Evolutionary conservation across 768 basidiomycete species (phyloP).

Genomic region (Chalciporus chontae): DNA sequence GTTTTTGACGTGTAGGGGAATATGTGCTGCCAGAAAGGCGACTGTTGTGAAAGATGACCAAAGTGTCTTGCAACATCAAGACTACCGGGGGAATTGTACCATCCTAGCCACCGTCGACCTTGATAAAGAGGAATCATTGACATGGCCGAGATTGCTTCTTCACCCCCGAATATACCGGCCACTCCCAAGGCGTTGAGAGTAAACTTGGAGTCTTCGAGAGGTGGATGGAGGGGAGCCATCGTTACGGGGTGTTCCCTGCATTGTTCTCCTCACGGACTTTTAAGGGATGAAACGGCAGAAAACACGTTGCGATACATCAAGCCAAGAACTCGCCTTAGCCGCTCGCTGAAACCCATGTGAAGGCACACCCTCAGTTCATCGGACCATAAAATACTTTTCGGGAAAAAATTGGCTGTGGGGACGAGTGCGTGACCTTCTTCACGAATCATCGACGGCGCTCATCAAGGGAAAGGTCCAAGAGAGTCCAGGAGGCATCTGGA

Average conservation of each 20-base stretch:
- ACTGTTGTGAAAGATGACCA: neutral
- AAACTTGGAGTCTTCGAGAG: slow-evolving; percentile 12
- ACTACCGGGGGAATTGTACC: slow-evolving; percentile 36
- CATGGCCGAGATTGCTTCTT: slow-evolving; percentile 35
- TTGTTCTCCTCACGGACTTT: too few relatives aligned
- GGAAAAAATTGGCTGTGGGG: too few relatives aligned
- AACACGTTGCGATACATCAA: too few relatives aligned
- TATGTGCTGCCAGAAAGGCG: neutral
- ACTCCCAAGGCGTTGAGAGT: slow-evolving; percentile 29
- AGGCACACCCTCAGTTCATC: too few relatives aligned
- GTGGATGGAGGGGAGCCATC: slow-evolving; percentile 21
- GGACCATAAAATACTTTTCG: too few relatives aligned
- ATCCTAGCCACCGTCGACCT: slow-evolving; percentile 33
- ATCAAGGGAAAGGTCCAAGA: too few relatives aligned
- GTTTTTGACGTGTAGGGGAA: neutral
- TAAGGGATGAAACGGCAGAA: too few relatives aligned
- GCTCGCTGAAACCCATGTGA: too few relatives aligned
- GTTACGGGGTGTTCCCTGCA: neutral
- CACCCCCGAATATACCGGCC: slow-evolving; percentile 34
- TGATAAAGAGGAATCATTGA: slow-evolving; percentile 31
- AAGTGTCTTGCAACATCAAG: slow-evolving; percentile 31
- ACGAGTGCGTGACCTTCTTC: too few relatives aligned
- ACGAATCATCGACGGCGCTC: too few relatives aligned
- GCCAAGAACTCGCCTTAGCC: too few relatives aligned
- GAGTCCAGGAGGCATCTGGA: too few relatives aligned